phyloP scores from a whole-genome alignment of 768 basidiomycete genomes.

The Hericium coralloides region DNA sequence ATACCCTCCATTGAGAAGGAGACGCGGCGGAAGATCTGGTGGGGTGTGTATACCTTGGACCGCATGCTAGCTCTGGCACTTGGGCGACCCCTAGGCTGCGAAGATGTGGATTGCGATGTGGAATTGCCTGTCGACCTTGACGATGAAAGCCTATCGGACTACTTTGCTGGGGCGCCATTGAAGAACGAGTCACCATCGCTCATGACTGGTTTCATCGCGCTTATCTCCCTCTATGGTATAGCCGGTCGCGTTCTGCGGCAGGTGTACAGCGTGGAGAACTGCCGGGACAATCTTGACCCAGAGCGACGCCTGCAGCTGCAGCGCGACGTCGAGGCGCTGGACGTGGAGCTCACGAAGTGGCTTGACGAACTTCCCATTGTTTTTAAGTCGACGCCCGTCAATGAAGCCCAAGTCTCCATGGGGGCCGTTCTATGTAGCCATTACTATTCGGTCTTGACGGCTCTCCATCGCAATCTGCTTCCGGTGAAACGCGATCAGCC shows the following conservation, averaged over 20 bases:
- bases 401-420: slow-evolving; percentile 78
- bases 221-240: slow-evolving; percentile 76
- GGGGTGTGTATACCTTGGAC: slow-evolving; percentile 86
- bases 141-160: slow-evolving; percentile 67
- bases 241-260: slow-evolving; percentile 74
- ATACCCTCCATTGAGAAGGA: slow-evolving; percentile 77
- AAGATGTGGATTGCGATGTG: slow-evolving; percentile 87
- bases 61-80: slow-evolving; percentile 89
- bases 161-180: slow-evolving; percentile 56
- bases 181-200: slow-evolving; percentile 50
- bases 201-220: slow-evolving; percentile 74
- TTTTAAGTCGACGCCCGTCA: slow-evolving; percentile 68
- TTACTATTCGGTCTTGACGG: slow-evolving; percentile 82
- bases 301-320: slow-evolving; percentile 74
- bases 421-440: slow-evolving; percentile 81
- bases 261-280: slow-evolving; percentile 70
- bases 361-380: slow-evolving; percentile 65
- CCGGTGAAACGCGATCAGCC: slow-evolving; percentile 70
- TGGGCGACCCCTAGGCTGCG: slow-evolving; percentile 81
- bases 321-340: slow-evolving; percentile 66
- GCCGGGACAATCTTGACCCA: slow-evolving; percentile 59
- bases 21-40: slow-evolving; percentile 87
- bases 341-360: slow-evolving; percentile 74
- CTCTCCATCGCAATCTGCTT: slow-evolving; percentile 81
- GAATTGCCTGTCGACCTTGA: slow-evolving; percentile 79